Base-by-base conservation (phyloP, 108 stramenopile genomes). In the Chaetoceros muelleri region DNA sequence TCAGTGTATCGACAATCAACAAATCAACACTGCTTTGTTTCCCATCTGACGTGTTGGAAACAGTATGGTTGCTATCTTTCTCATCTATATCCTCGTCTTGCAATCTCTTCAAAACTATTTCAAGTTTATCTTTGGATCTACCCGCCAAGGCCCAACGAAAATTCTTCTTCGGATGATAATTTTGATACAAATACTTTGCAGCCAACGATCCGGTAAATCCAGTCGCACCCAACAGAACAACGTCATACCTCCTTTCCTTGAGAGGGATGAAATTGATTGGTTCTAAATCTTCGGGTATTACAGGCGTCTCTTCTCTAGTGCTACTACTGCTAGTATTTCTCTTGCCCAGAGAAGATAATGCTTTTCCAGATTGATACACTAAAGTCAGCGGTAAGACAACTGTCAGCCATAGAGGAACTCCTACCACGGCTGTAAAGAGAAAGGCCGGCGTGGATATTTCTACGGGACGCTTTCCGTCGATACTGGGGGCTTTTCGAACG, bases 131-230 rank as follows among this genome's bases (percentile, higher is more conserved):
- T 28, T 70, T 26, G 2, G 71, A 78, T 56, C 86, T 53, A 13
- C 86, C 86, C 0, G 86, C 86, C 44, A 87, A 70, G 21, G 94
- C 94, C 94, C 94, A 93, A 27, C 69, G 73, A 28, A 87, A 57
- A 25, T 34, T 55, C 2, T 48, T 58, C 1, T 69, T 48, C 27
- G 34, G 52, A 13, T 67, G 67, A 64, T 87, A 87, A 2, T 62
- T 76, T 54, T 81, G 58, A 2, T 71, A 78, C 51, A 87, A 70
- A 57, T 87, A 75, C 16, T 66, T 58, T 2, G 70, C 86, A 7
- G 88, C 87, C 48, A 93, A 59, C 22, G 57, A 52, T 46, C 95
- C 95, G 10, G 87, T 88, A 66, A 90, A 95, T 19, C 95, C 95
- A 13, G 87, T 90, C 5, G 82, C 89, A 31, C 95, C 95, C 52